Conservation (phyloP, 208 protist genomes). For the Baffinella frigidus region DNA sequence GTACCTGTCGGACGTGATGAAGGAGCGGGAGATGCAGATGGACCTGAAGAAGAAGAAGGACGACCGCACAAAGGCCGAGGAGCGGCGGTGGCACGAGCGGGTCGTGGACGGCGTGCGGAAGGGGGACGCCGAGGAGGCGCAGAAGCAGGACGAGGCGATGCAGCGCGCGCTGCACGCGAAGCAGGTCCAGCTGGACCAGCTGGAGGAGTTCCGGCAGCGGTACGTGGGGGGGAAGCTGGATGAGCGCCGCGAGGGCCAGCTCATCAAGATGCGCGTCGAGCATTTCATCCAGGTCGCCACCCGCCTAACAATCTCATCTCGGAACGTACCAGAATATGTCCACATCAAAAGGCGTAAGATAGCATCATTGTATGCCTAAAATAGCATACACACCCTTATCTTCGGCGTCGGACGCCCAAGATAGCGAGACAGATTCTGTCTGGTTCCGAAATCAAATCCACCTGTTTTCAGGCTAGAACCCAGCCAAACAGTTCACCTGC, state of each 20-base stretch:
- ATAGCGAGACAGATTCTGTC: too few species aligned
- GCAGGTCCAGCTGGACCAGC: conserved; percentile 48
- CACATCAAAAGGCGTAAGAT: too few species aligned
- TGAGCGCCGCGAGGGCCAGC: conserved; percentile 14
- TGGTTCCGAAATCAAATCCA: too few species aligned
- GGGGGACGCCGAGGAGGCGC: conserved; percentile 8
- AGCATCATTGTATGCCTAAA: too few species aligned
- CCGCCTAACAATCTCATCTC: too few species aligned
- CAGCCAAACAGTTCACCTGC: too few species aligned
- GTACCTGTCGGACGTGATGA: conserved; percentile 48
- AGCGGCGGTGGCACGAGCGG: conserved; percentile 23
- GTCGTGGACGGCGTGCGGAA: neutral
- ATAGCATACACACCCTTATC: too few species aligned
- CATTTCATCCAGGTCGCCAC: neutral
- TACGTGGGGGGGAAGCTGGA: neutral
- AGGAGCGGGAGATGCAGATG: conserved; percentile 48
- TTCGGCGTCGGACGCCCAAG: too few species aligned
- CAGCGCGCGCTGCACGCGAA: conserved; percentile 47
- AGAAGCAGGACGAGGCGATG: conserved; percentile 19
- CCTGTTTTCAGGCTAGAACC: neutral
- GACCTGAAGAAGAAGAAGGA: conserved; percentile 9
- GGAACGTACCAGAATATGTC: too few species aligned
- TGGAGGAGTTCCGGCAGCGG: conserved; percentile 34
- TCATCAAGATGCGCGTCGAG: conserved; percentile 41
- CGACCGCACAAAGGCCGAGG: conserved; percentile 13